Base-by-base conservation (phyloP, 768 basidiomycete species). In the Tylopilus balloui region DNA sequence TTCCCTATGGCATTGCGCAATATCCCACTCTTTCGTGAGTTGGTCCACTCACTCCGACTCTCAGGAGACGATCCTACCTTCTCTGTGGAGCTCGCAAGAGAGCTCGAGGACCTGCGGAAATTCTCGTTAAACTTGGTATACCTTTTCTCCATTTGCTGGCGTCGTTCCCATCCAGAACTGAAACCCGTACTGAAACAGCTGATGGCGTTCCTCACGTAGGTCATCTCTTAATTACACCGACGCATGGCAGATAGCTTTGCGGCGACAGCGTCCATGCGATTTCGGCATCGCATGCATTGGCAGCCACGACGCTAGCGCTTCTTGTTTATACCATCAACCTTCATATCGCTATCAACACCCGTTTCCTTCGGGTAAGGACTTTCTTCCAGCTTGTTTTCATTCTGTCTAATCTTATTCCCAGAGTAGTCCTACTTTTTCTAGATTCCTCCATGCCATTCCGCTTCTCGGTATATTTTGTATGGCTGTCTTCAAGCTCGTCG, bases 291-390 rank as follows among this genome's bases (percentile, higher is more conserved):
- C 39, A 29, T 3, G 44, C 31, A 14, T 39, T 67, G 6, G 52
- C 31, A 32, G 49, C 58, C 13, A 42, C 50, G 28, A 65, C 67
- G 4, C 51, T 67, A 19, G 54, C 54, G 13, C 60, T 68, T 24
- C 37, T 67, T 23, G 42, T 67, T 5, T 64, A 68, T 27, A 67
- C 65, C 2, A 57, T 68, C 37, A 67, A 57, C 29, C 57, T 67
- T 49, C 56, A 68, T 28, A 44, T 60, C 40, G 51, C 45, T 19
- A 36, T 54, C 41, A 54, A 55, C 19, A 40, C 27, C n/a, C 47
- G 45, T 9, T 53, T 58, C 27, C 51, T 66, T 27, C 55, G 25
- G 13, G 67, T 60, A 52, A 52, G 46, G 1, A 15, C 38, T 28
- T 42, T 36, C 8, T 36, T 40, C 19, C 20, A 5, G 35, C 28